Evolutionary conservation across 495 filamentous ascomycete species (phyloP), one percentile per base, ranked within the genome.

Genomic region (Hypoxylon lienhwacheense): DNA sequence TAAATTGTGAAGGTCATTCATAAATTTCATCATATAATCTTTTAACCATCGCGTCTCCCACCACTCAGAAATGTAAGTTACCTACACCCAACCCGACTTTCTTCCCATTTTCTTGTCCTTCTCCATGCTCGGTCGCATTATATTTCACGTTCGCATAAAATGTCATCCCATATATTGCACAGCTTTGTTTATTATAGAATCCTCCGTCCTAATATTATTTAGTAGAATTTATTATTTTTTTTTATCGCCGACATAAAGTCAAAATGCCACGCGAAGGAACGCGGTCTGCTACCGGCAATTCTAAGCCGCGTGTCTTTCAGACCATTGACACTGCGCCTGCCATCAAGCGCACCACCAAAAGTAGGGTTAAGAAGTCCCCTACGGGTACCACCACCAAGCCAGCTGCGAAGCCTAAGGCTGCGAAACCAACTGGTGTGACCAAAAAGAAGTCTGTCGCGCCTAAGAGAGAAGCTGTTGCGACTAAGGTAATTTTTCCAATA

Each of bases 231-330:
- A 43, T 47, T 36, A 26, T 42, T 56, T 47, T 64, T 63, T 52
- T 32, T 42, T 19, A n/a, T 52, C 41, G 26, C 15, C 26, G 1
- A 44, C 14, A 21, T 35, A 40, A 63, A 64, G 42, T 50, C 53
- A 66, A 61, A 59, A 81, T 81, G 78, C 65, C 77, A 65, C 76
- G 77, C 61, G 78, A 81, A 72, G 77, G 77, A 62, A 81, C 78
- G 43, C 76, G 78, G 50, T 80, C 77, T 36, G 59, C 66, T 47
- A 81, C 78, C 31, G 78, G 78, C 67, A 77, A 81, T 65, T 75
- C 78, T 36, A 72, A 71, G 57, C 78, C 78, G 52, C 74, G 78
- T 59, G 71, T 80, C 59, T 76, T 80, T 65, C 69, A 72, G 35
- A 70, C 71, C 14, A 66, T 78, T 56, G 71, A 78, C 63, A 79